Percentiles rank a stretch among this genome's conserved stretches.
Evolutionary conservation across 352 stramenopile genomes (phyloP).

Genomic region (Elongisporangium anandrum): DNA sequence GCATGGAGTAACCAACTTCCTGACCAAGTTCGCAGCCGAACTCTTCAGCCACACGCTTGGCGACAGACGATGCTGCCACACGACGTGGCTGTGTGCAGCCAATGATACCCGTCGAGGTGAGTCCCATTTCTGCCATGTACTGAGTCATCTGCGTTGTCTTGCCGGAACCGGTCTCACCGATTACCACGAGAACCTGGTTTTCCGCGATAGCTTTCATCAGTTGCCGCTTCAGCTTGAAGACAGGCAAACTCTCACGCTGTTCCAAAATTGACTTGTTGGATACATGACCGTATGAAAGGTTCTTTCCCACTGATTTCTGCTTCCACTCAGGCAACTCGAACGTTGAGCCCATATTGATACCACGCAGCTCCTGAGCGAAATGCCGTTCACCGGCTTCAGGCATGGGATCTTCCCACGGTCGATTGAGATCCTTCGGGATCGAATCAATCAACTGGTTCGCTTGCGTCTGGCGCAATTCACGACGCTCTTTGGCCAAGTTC

Average conservation of each 20-base stretch:
- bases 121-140: conserved; percentile 98
- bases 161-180: conserved; percentile 98
- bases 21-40: conserved; percentile 92
- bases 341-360: conserved; percentile 88
- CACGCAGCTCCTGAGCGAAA: conserved; percentile 95
- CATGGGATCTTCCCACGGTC: conserved; percentile 98
- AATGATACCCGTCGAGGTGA: conserved; percentile 96
- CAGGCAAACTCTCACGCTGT: conserved; percentile 95
- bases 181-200: conserved; percentile 98
- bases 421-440: conserved; percentile 98
- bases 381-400: conserved; percentile 96
- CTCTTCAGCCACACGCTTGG: conserved; percentile 97
- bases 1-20: conserved; percentile 93
- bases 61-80: conserved; percentile 97
- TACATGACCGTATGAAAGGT: conserved; percentile 95
- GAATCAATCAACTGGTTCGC: conserved; percentile 95
- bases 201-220: conserved; percentile 93
- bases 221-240: conserved; percentile 96
- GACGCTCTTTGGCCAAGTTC: conserved; percentile 96
- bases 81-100: conserved; percentile 97
- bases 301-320: conserved; percentile 95
- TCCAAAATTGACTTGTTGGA: conserved; percentile 95
- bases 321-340: conserved; percentile 97
- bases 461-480: conserved; percentile 96
- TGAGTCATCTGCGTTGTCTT: conserved; percentile 99